Evolutionary conservation across 164 flowering plant species (phyloP).

Genomic region (Sextonia rubra): DNA sequence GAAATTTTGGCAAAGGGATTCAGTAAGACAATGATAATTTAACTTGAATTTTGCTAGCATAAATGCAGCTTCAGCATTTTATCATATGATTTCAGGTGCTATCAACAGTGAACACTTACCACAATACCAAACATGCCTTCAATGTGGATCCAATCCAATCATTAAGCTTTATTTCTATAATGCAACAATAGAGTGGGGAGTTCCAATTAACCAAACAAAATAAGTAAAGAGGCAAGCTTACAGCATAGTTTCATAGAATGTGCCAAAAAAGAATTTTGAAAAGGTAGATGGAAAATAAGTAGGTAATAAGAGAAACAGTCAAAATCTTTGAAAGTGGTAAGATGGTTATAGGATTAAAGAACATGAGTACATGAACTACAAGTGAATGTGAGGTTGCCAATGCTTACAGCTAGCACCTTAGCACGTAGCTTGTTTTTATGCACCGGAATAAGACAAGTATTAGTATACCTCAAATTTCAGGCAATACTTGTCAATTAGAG

Average conservation of each 20-base stretch:
- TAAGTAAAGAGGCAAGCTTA: neutral
- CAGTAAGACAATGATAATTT: too few species aligned
- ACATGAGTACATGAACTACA: neutral
- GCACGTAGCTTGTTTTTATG: neutral
- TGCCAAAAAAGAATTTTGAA: neutral
- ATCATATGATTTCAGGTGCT: too few species aligned
- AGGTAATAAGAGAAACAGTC: neutral
- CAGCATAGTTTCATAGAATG: neutral
- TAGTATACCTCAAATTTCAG: conserved; percentile 64
- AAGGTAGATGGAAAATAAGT: too few species aligned
- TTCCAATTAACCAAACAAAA: too few species aligned
- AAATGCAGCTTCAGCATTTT: too few species aligned
- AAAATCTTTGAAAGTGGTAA: neutral
- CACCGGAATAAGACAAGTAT: neutral
- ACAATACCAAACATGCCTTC: too few species aligned
- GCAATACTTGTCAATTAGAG: conserved; percentile 60
- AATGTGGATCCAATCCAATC: neutral
- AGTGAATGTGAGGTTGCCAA: neutral
- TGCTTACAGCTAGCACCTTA: neutral
- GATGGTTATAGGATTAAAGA: neutral
- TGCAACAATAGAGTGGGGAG: too few species aligned
- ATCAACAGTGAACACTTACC: too few species aligned
- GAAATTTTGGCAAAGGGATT: too few species aligned
- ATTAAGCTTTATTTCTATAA: neutral
- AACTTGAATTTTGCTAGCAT: too few species aligned